Percentiles rank a stretch among this genome's conserved stretches.
Conservation (phyloP, 768 basidiomycete species). For the Tylopilus sp. region DNA sequence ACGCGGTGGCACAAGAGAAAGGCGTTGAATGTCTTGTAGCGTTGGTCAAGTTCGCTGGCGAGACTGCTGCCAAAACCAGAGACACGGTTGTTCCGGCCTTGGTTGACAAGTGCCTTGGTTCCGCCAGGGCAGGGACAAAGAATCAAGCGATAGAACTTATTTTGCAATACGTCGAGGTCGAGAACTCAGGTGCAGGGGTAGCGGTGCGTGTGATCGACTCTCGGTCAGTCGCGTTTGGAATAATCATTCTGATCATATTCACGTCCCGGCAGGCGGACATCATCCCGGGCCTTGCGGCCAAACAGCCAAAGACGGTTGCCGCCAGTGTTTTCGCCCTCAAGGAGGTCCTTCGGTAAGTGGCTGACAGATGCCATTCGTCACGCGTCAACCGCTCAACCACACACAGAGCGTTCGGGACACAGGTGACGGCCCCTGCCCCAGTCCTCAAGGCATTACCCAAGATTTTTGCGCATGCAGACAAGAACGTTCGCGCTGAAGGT, state of each 20-base stretch:
- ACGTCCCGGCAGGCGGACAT: constrained; percentile 58
- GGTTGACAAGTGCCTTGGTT: constrained; percentile 95
- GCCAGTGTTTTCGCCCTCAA: constrained; percentile 73
- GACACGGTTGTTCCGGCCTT: constrained; percentile 82
- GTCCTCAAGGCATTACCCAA: constrained; percentile 87
- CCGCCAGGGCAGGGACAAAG: constrained; percentile 86
- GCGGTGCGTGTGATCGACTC: constrained; percentile 60
- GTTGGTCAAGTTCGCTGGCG: constrained; percentile 89
- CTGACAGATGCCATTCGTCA: background rate
- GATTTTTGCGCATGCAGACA: constrained; percentile 93
- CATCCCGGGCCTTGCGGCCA: constrained; percentile 80
- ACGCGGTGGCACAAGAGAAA: constrained; percentile 98
- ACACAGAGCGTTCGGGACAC: constrained; percentile 72
- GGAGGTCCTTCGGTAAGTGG: constrained; percentile 76
- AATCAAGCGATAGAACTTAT: constrained; percentile 81
- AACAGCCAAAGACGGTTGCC: constrained; percentile 92
- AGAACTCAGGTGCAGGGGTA: constrained; percentile 82
- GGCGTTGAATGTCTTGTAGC: constrained; percentile 86
- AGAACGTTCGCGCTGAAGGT: constrained; percentile 93
- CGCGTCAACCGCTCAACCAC: background rate
- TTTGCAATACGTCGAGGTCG: constrained; percentile 89
- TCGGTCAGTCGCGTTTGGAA: constrained; percentile 27
- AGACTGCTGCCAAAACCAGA: constrained; percentile 78
- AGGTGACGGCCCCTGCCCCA: constrained; percentile 68
- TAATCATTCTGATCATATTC: constrained; percentile 24